These are phyloP conservation scores for Corylus americana DNA, from an alignment of 306 rosid species.

Conservation along the genomic window DNA sequence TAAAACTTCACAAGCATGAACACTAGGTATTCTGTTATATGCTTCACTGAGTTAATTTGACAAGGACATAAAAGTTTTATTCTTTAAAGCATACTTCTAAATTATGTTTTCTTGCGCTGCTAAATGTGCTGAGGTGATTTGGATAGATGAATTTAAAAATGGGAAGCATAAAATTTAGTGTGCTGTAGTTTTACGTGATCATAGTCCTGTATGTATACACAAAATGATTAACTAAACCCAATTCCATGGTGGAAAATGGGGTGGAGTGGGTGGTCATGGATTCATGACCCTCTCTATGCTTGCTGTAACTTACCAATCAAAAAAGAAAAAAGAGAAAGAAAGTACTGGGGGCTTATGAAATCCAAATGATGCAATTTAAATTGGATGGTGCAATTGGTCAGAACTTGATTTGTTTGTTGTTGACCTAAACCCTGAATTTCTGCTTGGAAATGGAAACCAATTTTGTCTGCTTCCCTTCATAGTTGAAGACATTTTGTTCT, in stretches of 20 bases:
- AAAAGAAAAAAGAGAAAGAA: background rate
- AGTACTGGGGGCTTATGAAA: background rate
- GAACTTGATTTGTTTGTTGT: background rate
- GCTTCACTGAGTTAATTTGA: background rate
- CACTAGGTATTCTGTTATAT: background rate
- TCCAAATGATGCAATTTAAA: background rate
- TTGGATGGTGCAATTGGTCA: background rate
- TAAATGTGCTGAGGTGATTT: too few relatives aligned
- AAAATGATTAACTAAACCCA: background rate
- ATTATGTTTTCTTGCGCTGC: background rate
- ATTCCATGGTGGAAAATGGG: background rate
- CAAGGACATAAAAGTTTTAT: background rate
- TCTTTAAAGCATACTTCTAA: slow-evolving; percentile 9
- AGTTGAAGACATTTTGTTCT: background rate
- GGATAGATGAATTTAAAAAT: too few relatives aligned
- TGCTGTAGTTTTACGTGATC: background rate
- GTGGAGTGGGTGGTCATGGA: background rate
- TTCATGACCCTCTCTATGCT: background rate
- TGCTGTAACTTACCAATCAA: background rate
- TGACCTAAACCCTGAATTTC: background rate
- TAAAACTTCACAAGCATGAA: background rate
- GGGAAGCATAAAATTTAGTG: background rate
- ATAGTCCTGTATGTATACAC: background rate
- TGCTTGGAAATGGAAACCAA: background rate
- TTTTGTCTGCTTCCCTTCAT: background rate